These are phyloP conservation scores for Eucalyptus cloeziana DNA, from an alignment of 345 rosid species.

Conservation along the genomic window DNA sequence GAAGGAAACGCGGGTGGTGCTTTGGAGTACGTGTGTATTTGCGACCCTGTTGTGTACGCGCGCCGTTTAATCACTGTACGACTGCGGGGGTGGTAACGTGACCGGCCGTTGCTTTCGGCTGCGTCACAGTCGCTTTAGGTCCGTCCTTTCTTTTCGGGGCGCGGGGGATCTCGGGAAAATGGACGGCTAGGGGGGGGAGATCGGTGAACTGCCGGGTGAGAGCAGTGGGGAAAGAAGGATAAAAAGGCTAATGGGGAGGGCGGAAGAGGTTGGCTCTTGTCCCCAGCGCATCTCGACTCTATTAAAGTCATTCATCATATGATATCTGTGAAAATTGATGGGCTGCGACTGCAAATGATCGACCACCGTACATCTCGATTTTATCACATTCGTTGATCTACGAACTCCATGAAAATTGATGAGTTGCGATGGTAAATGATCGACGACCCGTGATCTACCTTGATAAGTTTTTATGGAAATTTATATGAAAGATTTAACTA, in stretches of 20 bases:
- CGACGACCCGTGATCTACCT: accelerated
- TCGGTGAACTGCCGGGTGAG: not conserved
- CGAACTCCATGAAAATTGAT: accelerated
- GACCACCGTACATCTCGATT: too few species aligned
- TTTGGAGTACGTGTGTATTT: not conserved
- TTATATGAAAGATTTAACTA: not conserved
- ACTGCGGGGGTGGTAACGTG: not conserved
- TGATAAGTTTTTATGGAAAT: too few species aligned
- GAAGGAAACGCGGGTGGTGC: not conserved
- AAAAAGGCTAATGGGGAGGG: not conserved
- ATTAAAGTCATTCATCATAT: not conserved
- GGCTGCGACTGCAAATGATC: not conserved
- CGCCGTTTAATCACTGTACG: not conserved
- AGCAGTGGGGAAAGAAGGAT: not conserved
- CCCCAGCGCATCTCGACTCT: not conserved
- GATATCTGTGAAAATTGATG: not conserved
- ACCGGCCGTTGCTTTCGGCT: not conserved
- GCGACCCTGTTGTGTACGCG: not conserved
- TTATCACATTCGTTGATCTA: too few species aligned
- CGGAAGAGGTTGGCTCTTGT: too few species aligned
- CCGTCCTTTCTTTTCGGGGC: not conserved
- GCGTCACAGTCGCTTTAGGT: not conserved
- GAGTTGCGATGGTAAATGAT: too few species aligned
- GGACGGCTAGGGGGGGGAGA: not conserved
- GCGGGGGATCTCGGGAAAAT: not conserved